A percentile compares a stretch with the other conserved stretches of the same genome.
Evolutionary conservation across 2,329 filamentous ascomycete genomes (phyloP).

Genomic region (Fusarium tanahbumbuense): DNA sequence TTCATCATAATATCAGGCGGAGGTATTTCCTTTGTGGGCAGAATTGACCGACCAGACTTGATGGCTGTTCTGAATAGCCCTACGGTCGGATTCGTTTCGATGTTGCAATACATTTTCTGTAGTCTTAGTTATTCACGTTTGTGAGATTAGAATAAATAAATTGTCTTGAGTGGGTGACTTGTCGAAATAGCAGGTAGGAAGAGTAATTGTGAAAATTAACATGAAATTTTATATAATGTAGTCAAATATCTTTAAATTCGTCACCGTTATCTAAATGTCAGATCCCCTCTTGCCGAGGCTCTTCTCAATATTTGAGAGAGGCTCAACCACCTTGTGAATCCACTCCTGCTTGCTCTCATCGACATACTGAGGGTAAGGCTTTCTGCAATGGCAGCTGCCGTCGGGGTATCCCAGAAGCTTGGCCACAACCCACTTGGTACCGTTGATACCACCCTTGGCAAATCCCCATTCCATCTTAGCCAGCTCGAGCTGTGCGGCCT

Average conservation of each 20-base stretch:
- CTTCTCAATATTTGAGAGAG: conserved; percentile 38
- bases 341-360: conserved; percentile 50
- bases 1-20: background rate
- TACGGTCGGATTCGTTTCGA: background rate
- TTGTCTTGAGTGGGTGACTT: background rate
- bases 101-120: background rate
- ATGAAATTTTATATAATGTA: background rate
- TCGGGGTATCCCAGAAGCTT: conserved; percentile 64
- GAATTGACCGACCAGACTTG: background rate
- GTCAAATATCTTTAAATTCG: background rate
- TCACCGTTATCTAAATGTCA: background rate
- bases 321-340: conserved; percentile 47
- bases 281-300: conserved; percentile 38
- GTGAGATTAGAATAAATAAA: background rate
- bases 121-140: background rate
- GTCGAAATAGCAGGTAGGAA: background rate
- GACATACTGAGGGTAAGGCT: conserved; percentile 64
- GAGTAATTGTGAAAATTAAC: background rate
- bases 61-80: background rate
- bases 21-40: background rate
- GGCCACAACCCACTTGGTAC: conserved; percentile 69
- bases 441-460: conserved; percentile 68
- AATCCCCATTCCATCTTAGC: conserved; percentile 67
- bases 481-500: conserved; percentile 62
- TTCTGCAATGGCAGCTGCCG: conserved; percentile 62